Percentiles rank a stretch among this genome's conserved stretches.
These are phyloP conservation scores for Colletotrichum scovillei DNA, from an alignment of 2,329 filamentous ascomycete species.

Conservation along the genomic window DNA sequence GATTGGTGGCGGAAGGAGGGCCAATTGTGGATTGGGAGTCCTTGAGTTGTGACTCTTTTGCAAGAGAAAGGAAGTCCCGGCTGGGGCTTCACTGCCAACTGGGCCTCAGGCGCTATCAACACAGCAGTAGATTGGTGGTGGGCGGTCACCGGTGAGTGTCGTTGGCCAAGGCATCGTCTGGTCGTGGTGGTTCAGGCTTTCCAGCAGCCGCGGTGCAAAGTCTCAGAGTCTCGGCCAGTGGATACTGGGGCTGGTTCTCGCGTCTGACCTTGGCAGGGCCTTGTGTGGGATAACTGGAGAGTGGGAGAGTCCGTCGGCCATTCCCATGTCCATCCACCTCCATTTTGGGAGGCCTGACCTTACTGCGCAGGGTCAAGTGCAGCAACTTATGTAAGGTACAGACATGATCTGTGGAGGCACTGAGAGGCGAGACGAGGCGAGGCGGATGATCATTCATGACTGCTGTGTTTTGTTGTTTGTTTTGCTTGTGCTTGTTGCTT, in stretches of 20 bases:
- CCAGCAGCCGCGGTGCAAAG: background rate
- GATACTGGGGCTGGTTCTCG: constrained; percentile 3
- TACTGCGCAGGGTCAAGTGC: constrained; percentile 13
- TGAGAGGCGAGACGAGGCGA: background rate
- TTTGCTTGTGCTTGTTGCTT: constrained; percentile 1
- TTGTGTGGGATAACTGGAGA: constrained; percentile 14
- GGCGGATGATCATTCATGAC: background rate
- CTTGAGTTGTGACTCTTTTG: constrained; percentile 26
- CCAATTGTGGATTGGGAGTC: constrained; percentile 23
- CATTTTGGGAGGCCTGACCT: constrained; percentile 12
- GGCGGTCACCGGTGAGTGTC: too few relatives aligned
- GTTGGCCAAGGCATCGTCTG: background rate
- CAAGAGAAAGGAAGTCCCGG: constrained; percentile 18
- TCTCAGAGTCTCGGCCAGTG: constrained; percentile 12
- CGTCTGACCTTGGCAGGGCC: constrained; percentile 29
- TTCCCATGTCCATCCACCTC: constrained; percentile 21
- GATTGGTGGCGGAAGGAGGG: constrained; percentile 25
- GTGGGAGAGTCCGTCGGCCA: constrained; percentile 23
- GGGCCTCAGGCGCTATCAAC: constrained; percentile 3
- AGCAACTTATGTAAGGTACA: constrained; percentile 31
- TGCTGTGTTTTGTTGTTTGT: constrained; percentile 15
- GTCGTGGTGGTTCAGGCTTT: background rate
- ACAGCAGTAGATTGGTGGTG: too few relatives aligned
- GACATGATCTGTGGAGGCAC: background rate
- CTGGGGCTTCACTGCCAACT: background rate